Conservation (phyloP, 495 filamentous ascomycete genomes). For the Jackrogersella multiformis region DNA sequence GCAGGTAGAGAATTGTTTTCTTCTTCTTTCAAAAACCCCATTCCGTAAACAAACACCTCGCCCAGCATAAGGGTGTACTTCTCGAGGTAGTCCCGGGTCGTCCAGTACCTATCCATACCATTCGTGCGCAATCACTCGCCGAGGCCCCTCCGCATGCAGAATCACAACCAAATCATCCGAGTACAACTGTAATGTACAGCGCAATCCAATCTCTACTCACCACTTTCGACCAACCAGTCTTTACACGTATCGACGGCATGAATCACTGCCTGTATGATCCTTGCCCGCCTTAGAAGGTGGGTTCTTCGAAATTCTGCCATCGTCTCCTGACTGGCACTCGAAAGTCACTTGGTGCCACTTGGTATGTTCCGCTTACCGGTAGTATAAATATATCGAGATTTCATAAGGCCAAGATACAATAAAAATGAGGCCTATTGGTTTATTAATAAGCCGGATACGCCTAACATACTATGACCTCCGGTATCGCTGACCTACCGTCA, state of each 20-base stretch:
- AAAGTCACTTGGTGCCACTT: slow-evolving; percentile 1
- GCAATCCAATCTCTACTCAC: slow-evolving; percentile 31
- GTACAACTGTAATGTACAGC: slow-evolving; percentile 44
- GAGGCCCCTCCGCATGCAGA: slow-evolving; percentile 38
- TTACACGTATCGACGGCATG: slow-evolving; percentile 42
- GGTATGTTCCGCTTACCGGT: slow-evolving; percentile 6
- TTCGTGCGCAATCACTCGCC: slow-evolving; percentile 28
- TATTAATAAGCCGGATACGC: slow-evolving; percentile 19
- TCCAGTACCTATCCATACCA: slow-evolving; percentile 10
- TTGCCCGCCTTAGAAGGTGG: slow-evolving; percentile 22
- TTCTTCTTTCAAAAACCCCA: not conserved
- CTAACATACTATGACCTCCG: slow-evolving; percentile 24
- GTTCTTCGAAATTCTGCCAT: slow-evolving; percentile 19
- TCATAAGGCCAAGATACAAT: not conserved
- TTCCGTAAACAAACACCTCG: slow-evolving; percentile 28
- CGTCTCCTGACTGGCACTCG: slow-evolving; percentile 10
- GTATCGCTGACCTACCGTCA: slow-evolving; percentile 34
- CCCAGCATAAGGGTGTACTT: slow-evolving; percentile 14
- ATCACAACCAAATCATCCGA: slow-evolving; percentile 45
- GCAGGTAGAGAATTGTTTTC: slow-evolving; percentile 7
- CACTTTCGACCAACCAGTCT: slow-evolving; percentile 38
- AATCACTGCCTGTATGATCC: slow-evolving; percentile 39
- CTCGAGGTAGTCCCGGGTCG: slow-evolving; percentile 8
- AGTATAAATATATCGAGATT: slow-evolving; percentile 16
- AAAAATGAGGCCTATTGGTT: not conserved